Conservation (phyloP, 495 filamentous ascomycete genomes). For the Cenococcum geophilum region DNA sequence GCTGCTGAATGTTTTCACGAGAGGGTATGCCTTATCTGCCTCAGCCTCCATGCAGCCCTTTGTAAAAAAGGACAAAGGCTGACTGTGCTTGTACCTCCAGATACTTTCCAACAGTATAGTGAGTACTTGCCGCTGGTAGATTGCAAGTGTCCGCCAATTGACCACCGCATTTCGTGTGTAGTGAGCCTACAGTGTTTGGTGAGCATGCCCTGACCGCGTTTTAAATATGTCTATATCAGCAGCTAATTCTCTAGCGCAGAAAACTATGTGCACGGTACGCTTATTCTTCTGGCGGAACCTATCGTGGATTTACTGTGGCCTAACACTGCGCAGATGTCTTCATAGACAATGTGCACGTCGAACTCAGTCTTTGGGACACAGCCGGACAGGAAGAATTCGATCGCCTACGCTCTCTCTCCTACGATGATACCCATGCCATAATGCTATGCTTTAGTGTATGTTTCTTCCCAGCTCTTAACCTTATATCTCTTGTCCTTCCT, state of each 20-base stretch:
- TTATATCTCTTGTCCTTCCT: too few species aligned
- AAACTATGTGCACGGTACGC: constrained; percentile 93
- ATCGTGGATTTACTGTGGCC: neutral
- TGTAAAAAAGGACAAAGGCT: neutral
- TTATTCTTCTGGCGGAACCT: neutral
- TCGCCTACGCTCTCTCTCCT: constrained; percentile 86
- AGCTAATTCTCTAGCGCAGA: constrained; percentile 46
- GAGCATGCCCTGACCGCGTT: constrained; percentile 22
- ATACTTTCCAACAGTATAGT: constrained; percentile 97
- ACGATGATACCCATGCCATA: constrained; percentile 95
- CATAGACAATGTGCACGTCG: constrained; percentile 93
- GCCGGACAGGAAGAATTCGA: constrained; percentile 99
- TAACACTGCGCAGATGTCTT: constrained; percentile 67
- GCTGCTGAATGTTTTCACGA: constrained; percentile 93
- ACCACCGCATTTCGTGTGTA: constrained; percentile 30
- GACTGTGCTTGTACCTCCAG: constrained; percentile 41
- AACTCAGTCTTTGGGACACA: constrained; percentile 96
- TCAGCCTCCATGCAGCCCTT: neutral
- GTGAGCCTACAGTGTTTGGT: constrained; percentile 94
- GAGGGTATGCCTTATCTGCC: constrained; percentile 58
- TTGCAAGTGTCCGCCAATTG: constrained; percentile 30
- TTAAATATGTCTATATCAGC: neutral
- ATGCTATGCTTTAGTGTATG: constrained; percentile 93
- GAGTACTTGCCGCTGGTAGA: constrained; percentile 34
- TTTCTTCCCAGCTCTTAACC: neutral